Percentiles rank a stretch among this genome's conserved stretches.
Evolutionary conservation across 2,329 filamentous ascomycete species (phyloP).

Genomic region (Sarocladium strictum): DNA sequence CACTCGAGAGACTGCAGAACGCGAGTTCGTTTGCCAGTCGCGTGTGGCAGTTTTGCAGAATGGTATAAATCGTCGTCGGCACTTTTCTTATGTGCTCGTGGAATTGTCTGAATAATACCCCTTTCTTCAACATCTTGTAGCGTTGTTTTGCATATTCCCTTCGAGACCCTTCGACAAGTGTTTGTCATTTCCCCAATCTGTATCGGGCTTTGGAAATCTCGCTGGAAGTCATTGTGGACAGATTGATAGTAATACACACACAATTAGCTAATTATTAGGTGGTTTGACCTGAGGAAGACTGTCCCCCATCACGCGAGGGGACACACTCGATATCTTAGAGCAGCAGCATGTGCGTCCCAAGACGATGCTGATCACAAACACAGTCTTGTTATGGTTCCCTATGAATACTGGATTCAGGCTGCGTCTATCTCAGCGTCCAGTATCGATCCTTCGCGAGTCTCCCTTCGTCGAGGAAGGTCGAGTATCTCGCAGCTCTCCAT

Average conservation of each 20-base stretch:
- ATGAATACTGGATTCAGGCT: slow-evolving; percentile 1
- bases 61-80: neutral
- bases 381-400: neutral
- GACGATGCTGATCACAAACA: no score
- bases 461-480: neutral
- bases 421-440: neutral
- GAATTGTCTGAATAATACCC: slow-evolving; percentile 24
- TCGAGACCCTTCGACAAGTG: neutral
- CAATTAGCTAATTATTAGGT: no score
- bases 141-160: neutral
- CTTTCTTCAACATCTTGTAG: slow-evolving; percentile 2
- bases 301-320: no score
- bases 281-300: no score
- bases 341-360: no score
- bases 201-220: neutral
- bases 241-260: neutral
- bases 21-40: no score
- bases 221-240: neutral
- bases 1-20: no score
- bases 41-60: no score
- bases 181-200: no score
- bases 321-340: no score
- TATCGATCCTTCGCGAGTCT: neutral
- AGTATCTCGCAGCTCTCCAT: neutral
- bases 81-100: neutral